Conservation (phyloP, 2,329 filamentous ascomycete species). For the Pleoardoris graminearum region DNA sequence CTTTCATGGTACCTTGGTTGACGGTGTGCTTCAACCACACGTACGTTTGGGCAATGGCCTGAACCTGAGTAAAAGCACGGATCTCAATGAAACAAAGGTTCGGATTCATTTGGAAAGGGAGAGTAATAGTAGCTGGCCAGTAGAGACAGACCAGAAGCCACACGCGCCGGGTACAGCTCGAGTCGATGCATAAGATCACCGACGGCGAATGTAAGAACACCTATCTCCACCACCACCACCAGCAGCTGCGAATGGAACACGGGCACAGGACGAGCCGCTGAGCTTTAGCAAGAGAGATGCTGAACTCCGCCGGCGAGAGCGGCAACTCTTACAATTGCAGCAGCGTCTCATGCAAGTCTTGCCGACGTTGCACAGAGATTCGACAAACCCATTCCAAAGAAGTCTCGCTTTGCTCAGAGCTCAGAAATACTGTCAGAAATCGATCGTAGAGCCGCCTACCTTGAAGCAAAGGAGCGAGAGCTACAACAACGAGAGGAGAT, state of each 20-base stretch:
- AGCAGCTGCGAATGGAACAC: no score
- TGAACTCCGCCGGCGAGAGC: slow-evolving; percentile 12
- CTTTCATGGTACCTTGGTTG: slow-evolving; percentile 26
- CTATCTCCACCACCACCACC: no score
- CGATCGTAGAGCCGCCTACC: neutral
- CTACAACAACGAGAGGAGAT: slow-evolving; percentile 14
- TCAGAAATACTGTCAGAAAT: neutral
- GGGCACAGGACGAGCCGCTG: neutral
- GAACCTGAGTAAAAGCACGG: neutral
- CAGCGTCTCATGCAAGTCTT: slow-evolving; percentile 6
- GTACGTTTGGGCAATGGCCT: slow-evolving; percentile 23
- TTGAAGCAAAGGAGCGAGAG: slow-evolving; percentile 14
- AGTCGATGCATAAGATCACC: no score
- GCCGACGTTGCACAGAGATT: neutral
- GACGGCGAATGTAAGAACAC: no score
- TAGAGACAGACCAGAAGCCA: no score
- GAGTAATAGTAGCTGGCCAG: no score
- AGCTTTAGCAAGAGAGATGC: slow-evolving; percentile 5
- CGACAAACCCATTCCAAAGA: neutral
- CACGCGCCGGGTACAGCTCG: no score
- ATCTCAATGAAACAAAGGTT: neutral
- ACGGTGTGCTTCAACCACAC: slow-evolving; percentile 26
- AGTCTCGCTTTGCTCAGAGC: neutral
- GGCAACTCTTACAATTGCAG: slow-evolving; percentile 12
- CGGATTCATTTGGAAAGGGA: neutral